Base-by-base conservation (phyloP, 2,329 filamentous ascomycete genomes). In the Penicillium sp. region DNA sequence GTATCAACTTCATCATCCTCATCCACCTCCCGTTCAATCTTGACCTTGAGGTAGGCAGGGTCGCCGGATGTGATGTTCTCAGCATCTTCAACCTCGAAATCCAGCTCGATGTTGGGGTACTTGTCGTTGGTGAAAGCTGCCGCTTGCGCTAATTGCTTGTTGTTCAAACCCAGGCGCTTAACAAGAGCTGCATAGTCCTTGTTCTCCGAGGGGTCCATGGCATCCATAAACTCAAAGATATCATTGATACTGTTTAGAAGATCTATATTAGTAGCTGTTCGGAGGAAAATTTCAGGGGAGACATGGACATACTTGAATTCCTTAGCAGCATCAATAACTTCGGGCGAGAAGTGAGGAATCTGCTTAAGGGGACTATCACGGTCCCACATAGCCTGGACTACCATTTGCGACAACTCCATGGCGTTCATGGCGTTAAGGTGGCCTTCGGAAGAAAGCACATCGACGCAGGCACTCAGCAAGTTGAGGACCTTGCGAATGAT, bases 401-500 rank as follows among this genome's bases (percentile, higher is more conserved):
- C 91, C 95, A 99, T 99, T 73, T 99, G 95, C 13, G 91, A 96
- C 85, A 99, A 91, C 75, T 99, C 95, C 93, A 99, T 99, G 27
- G 95, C 95, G 68, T 89, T 93, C 88, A 97, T 96, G 58, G 95
- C 93, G 71, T 99, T 99, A 60, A 99, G 83, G 68, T 97, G 91
- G 14, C 93, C 95, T 68, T 99, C 93, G 0, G 93, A 97, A 10
- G 92, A 96, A 35, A 99, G 84, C 16, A 99, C 92, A 73, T 99
- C 95, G 22, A 98, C 95, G 68, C 89, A 91, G 22, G 95, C 93
- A 72, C 90, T 96, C 47, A 99, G 84, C 11, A 99, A 84, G 69
- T 90, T 91, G 55, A 98, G 82, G 1, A 96, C 86, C 76, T 95
- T 96, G 55, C 85, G 85, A 46, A 99, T 76, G 53, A 99, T 88